A percentile compares a stretch with the other conserved stretches of the same genome.
Conservation (phyloP, 2,329 filamentous ascomycete species). For the Diplodia corticola region DNA sequence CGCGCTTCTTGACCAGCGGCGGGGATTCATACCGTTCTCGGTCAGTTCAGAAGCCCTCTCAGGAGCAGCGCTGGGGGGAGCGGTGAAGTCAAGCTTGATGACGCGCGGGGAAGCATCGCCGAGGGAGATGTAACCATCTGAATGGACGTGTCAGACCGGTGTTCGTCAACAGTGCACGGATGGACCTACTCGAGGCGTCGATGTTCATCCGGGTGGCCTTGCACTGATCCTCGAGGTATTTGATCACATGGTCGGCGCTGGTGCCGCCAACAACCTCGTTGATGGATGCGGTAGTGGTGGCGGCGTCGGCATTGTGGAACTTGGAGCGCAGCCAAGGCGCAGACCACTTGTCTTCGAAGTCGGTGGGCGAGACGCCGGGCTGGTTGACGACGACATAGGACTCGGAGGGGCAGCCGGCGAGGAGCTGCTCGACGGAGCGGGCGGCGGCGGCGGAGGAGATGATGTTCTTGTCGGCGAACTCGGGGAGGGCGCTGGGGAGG, state of each 20-base stretch:
- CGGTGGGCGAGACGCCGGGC: conserved; percentile 68
- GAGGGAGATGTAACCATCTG: conserved; percentile 24
- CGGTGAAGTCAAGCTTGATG: conserved; percentile 44
- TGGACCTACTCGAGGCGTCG: conserved; percentile 41
- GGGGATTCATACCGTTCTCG: conserved; percentile 35
- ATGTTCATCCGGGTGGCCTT: conserved; percentile 45
- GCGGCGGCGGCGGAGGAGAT: conserved; percentile 47
- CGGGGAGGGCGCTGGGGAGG: conserved; percentile 31
- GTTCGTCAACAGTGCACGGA: neutral
- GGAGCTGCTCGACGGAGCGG: conserved; percentile 45
- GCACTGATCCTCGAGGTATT: conserved; percentile 50
- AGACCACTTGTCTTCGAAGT: conserved; percentile 59
- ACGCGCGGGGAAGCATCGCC: conserved; percentile 10
- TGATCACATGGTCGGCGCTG: conserved; percentile 45
- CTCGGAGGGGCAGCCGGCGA: conserved; percentile 69
- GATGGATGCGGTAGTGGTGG: conserved; percentile 54
- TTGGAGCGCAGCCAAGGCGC: conserved; percentile 57
- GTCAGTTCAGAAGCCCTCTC: conserved; percentile 44
- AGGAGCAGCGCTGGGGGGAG: conserved; percentile 32
- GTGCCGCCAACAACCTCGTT: conserved; percentile 55
- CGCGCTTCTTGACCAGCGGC: neutral
- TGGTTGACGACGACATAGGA: conserved; percentile 79
- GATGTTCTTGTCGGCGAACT: conserved; percentile 36
- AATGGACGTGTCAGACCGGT: neutral
- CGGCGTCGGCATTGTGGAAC: conserved; percentile 50